phyloP scores from a whole-genome alignment of 1,139 yeast genomes.

The Maudiozyma humilis region DNA sequence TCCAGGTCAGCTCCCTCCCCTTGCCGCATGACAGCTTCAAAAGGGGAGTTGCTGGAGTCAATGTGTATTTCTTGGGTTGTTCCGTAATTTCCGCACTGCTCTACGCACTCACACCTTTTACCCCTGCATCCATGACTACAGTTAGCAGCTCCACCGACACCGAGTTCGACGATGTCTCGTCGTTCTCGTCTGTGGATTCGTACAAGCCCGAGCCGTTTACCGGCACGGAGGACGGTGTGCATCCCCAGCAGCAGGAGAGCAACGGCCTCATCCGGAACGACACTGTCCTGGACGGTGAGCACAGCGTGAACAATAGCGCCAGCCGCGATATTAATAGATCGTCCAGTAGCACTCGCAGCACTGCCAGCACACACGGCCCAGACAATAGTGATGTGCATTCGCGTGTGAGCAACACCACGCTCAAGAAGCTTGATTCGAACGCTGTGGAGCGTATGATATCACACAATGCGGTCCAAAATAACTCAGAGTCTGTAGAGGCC shows the following conservation, averaged over 20 bases:
- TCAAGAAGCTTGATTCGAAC: conserved; percentile 14
- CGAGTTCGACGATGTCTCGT: conserved; percentile 24
- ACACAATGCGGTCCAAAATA: conserved; percentile 17
- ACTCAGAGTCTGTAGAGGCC: conserved; percentile 24
- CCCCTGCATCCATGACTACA: not conserved
- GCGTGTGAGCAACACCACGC: conserved; percentile 15
- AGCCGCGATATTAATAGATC: not conserved
- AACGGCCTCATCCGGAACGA: conserved; percentile 7
- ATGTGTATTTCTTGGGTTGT: not conserved
- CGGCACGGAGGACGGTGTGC: conserved; percentile 10
- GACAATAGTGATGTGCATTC: conserved; percentile 11
- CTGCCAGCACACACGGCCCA: no score
- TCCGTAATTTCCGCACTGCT: not conserved
- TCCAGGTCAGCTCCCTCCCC: no score
- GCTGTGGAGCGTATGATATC: conserved; percentile 20
- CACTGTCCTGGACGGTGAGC: not conserved
- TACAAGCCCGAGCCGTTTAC: conserved; percentile 24
- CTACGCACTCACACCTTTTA: not conserved
- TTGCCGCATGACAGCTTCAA: no score
- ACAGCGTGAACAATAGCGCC: not conserved
- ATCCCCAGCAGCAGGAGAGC: not conserved
- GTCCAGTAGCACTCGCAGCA: not conserved
- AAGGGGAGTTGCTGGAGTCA: no score
- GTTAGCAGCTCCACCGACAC: conserved; percentile 9
- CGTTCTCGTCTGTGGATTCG: conserved; percentile 24